Conservation (phyloP, 805 yeast genomes). For the Tetrapisispora taiwanensis region DNA sequence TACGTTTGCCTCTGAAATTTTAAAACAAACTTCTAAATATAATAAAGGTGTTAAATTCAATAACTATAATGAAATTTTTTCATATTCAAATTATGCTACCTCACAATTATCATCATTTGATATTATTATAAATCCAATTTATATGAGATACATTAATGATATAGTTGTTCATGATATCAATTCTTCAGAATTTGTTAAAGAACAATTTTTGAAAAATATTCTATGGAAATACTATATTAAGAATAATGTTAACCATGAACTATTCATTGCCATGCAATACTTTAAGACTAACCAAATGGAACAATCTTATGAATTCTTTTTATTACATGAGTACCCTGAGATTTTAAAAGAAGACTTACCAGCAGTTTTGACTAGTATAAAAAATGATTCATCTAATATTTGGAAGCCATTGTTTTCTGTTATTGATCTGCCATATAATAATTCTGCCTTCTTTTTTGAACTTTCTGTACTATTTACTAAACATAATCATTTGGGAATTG, state of each 20-base stretch:
- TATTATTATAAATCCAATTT: conserved; percentile 11
- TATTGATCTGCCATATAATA: conserved; percentile 9
- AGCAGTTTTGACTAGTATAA: conserved; percentile 10
- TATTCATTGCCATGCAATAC: conserved; percentile 19
- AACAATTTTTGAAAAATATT: conserved; percentile 11
- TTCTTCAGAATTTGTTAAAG: not conserved
- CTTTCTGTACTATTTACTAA: conserved; percentile 20
- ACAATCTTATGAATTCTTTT: conserved; percentile 21
- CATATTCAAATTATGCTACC: conserved; percentile 10
- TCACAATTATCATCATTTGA: conserved; percentile 10
- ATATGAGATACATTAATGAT: conserved; percentile 13
- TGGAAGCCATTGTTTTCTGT: conserved; percentile 20
- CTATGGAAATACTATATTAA: conserved; percentile 15
- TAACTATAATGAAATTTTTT: conserved; percentile 18
- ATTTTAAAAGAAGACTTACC: conserved; percentile 13
- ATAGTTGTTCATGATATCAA: conserved; percentile 9
- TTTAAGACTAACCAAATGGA: conserved; percentile 20
- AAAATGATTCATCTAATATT: conserved; percentile 6
- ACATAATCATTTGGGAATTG: conserved; percentile 13
- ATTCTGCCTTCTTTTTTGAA: conserved; percentile 18
- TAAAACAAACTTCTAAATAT: conserved; percentile 15
- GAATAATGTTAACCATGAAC: conserved; percentile 17
- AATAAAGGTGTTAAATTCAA: conserved; percentile 19
- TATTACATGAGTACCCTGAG: conserved; percentile 18
- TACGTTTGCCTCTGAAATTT: conserved; percentile 12